These are phyloP conservation scores for Agastache rugosa DNA, from an alignment of 257 asterid genomes.

Conservation along the genomic window DNA sequence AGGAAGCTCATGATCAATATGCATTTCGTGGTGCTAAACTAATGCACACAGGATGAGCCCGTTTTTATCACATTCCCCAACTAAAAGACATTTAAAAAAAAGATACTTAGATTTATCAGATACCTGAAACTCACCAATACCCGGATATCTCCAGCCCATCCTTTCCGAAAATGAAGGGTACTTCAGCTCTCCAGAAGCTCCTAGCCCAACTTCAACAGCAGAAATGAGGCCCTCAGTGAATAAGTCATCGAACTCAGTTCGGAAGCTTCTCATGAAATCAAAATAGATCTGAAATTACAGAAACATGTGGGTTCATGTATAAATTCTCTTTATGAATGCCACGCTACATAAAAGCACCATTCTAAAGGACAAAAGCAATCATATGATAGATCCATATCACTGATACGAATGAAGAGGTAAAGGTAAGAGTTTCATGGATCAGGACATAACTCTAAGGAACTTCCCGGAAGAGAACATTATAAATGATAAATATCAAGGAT, in stretches of 20 bases:
- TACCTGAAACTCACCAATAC: constrained; percentile 92
- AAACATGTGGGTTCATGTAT: constrained; percentile 15
- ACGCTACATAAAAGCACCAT: constrained; percentile 2
- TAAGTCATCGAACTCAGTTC: constrained; percentile 72
- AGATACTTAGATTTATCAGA: constrained; percentile 34
- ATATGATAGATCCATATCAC: not conserved
- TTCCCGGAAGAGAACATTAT: constrained; percentile 1
- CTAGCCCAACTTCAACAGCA: constrained; percentile 78
- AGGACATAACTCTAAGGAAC: not conserved
- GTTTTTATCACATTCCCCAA: not conserved
- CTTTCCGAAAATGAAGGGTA: constrained; percentile 79
- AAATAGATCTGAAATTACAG: constrained; percentile 64
- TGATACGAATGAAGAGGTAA: constrained; percentile 11
- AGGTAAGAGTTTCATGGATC: constrained; percentile 19
- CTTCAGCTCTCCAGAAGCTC: constrained; percentile 77
- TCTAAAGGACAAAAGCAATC: constrained; percentile 2
- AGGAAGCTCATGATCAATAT: not conserved
- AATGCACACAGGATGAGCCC: not conserved
- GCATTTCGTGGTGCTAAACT: not conserved
- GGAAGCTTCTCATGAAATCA: constrained; percentile 85
- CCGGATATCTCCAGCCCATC: constrained; percentile 89
- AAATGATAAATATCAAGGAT: constrained; percentile 3
- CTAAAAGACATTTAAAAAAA: constrained; percentile 27
- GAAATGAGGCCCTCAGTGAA: constrained; percentile 65
- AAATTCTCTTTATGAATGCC: constrained; percentile 1